Base-by-base conservation (phyloP, 1,284 basidiomycete species). In the Bondarzewia mesenterica region DNA sequence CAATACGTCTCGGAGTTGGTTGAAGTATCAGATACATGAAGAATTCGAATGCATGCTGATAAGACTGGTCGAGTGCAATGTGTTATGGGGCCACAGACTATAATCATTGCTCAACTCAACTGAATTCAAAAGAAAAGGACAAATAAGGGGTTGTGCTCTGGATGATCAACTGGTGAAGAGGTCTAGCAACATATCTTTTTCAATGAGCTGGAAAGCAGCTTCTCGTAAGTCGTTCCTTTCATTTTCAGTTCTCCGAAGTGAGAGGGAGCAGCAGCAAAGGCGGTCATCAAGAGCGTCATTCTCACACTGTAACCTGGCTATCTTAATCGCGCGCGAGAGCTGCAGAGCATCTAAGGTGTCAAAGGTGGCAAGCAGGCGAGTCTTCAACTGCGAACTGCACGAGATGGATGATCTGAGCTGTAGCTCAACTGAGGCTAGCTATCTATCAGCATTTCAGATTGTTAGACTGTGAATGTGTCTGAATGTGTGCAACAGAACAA, bases 151-250 rank as follows among this genome's bases (percentile, higher is more conserved):
- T 42, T 54, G 46, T 47, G 47, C 49, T 26, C 44, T 15, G 25
- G 14, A 41, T 14, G 14, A 41, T 20, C 15, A 16, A 22, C 37
- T 23, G 7, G 5, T 16, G 16, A 26, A 7, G 2, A 27, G 5
- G 42, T 36, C 32, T 12, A 42, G 14, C 22, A n/a, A 37, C 29
- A 42, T 56, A 82, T 82, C 77, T 77, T 78, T 80, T 57, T 77
- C 68, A 16, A 80, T 70, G 39, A 83, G 61, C 51, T 72, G 63
- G 39, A 72, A 56, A 1, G 82, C 75, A 5, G 70, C 77, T 43
- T 77, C 77, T 52, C 70, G 67, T 57, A 78, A 58, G 47, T 79
- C 75, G 54, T 80, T 76, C 51, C 65, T 67, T 56, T 82, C 77
- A 3, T 57, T 58, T 58, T 80, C 75, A 4, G 68, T 60, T 7